Evolutionary conservation across 257 asterid genomes (phyloP).

Genomic region (Parsonsia alboflavescens): DNA sequence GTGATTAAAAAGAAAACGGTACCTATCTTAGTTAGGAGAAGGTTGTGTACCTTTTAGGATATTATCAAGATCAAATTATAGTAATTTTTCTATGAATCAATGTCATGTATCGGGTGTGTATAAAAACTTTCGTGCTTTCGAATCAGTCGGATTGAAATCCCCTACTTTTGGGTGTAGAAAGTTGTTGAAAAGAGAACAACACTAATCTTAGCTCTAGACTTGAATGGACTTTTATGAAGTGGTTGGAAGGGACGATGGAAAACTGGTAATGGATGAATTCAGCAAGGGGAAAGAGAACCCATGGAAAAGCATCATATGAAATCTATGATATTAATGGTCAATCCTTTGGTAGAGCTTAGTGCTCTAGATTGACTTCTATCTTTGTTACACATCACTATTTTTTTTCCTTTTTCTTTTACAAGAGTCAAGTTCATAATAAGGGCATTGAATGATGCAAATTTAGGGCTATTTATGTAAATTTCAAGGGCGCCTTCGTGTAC

Average conservation of each 20-base stretch:
- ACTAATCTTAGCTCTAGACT: background rate
- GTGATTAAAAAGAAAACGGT: too few species aligned
- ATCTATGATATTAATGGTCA: constrained; percentile 4
- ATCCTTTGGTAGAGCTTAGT: background rate
- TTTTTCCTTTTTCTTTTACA: background rate
- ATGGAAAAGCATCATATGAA: background rate
- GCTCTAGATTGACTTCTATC: background rate
- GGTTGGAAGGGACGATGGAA: constrained; percentile 22
- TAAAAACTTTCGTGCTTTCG: background rate
- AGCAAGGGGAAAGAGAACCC: background rate
- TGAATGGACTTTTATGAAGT: constrained; percentile 15
- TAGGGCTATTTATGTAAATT: too few species aligned
- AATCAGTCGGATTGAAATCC: background rate
- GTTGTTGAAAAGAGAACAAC: constrained; percentile 17
- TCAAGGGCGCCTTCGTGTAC: too few species aligned
- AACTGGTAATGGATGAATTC: constrained; percentile 2
- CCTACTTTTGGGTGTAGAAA: background rate
- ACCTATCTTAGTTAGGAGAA: too few species aligned
- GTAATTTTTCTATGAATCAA: too few species aligned
- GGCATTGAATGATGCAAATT: too few species aligned
- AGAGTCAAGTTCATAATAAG: background rate
- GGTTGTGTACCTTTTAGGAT: too few species aligned
- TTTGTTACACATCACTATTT: background rate
- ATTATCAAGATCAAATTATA: too few species aligned
- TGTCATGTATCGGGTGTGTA: background rate